These are phyloP conservation scores for Asterochloris erici DNA, from an alignment of 139 green algal species.

Conservation along the genomic window DNA sequence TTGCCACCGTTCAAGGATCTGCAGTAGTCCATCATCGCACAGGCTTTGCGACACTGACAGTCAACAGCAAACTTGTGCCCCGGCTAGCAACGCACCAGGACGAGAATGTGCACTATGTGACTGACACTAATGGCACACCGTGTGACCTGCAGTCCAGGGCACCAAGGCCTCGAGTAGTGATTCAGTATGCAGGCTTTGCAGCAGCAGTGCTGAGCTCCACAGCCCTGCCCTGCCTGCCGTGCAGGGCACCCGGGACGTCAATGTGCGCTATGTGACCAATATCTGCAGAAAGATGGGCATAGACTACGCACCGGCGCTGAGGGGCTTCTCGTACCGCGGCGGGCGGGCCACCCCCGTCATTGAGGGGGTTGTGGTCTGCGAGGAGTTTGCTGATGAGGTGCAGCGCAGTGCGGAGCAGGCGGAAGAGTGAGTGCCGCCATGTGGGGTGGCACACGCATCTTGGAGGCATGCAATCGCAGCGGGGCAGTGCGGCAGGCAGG, in stretches of 20 bases:
- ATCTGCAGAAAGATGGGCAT: slow-evolving; percentile 56
- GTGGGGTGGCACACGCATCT: background rate
- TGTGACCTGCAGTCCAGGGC: background rate
- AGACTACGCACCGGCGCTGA: slow-evolving; percentile 72
- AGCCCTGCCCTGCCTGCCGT: background rate
- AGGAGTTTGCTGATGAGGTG: slow-evolving; percentile 54
- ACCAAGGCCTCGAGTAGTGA: background rate
- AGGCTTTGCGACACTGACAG: no score
- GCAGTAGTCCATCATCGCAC: no score
- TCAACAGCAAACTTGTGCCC: no score
- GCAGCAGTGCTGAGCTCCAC: background rate
- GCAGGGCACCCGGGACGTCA: slow-evolving; percentile 42
- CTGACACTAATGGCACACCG: background rate
- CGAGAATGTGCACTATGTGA: background rate
- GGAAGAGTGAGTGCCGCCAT: slow-evolving; percentile 24
- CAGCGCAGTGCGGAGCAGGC: slow-evolving; percentile 34
- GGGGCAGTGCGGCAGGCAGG: no score
- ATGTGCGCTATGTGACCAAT: slow-evolving; percentile 16
- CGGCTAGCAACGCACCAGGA: no score
- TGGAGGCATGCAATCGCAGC: background rate
- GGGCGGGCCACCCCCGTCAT: slow-evolving; percentile 64
- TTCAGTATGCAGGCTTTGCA: background rate
- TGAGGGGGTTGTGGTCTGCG: slow-evolving; percentile 78
- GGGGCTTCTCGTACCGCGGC: slow-evolving; percentile 67
- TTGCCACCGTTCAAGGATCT: no score